A percentile compares a stretch with the other conserved stretches of the same genome.
Evolutionary conservation across 345 rosid species (phyloP).

Genomic region (Turritis glabra): DNA sequence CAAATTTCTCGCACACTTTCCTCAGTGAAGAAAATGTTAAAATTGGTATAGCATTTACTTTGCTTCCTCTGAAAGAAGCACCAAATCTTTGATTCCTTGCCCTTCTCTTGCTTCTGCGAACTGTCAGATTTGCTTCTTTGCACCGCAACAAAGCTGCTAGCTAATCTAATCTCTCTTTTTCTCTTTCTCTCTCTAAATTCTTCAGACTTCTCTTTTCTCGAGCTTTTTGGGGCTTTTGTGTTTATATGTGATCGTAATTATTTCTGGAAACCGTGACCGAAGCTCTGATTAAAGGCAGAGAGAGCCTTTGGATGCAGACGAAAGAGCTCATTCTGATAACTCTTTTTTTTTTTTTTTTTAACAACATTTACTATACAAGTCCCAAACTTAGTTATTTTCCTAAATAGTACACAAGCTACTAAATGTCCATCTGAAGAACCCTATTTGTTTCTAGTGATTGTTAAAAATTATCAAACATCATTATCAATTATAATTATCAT

Average conservation of each 20-base stretch:
- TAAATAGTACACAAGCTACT: conserved; percentile 7
- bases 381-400: conserved; percentile 11
- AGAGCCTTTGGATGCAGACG: conserved; percentile 35
- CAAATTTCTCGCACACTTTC: not conserved
- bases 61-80: conserved; percentile 25
- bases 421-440: not conserved
- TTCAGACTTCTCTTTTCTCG: conserved; percentile 27
- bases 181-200: not conserved
- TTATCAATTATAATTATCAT: too few relatives aligned
- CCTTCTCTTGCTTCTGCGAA: conserved; percentile 18
- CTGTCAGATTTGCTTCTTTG: conserved; percentile 43
- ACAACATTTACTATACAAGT: not conserved
- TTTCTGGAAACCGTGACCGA: conserved; percentile 37
- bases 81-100: conserved; percentile 41
- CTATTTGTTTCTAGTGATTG: too few relatives aligned
- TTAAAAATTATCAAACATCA: too few relatives aligned
- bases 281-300: conserved; percentile 38
- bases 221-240: conserved; percentile 23
- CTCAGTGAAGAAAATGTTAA: conserved; percentile 19
- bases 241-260: conserved; percentile 40
- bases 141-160: conserved; percentile 35
- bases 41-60: conserved; percentile 24
- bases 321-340: conserved; percentile 37
- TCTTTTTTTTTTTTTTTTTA: not conserved
- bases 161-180: not conserved